A percentile compares a stretch with the other conserved stretches of the same genome.
Evolutionary conservation across 305 asterid genomes (phyloP).

Genomic region (Stenogyne calaminthoides): DNA sequence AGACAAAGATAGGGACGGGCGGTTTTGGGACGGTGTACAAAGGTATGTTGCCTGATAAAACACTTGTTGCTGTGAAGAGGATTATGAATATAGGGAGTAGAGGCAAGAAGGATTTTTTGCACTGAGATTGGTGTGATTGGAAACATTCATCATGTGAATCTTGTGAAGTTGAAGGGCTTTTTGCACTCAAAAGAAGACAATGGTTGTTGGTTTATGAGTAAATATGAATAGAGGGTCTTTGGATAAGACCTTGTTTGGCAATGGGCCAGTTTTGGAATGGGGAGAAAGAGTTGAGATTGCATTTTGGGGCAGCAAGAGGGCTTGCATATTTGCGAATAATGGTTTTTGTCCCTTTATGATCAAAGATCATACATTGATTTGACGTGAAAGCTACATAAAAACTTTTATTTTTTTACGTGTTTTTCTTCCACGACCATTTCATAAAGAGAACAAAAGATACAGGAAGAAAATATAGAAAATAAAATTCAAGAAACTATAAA

Average conservation of each 20-base stretch:
- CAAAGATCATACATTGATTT: slow-evolving; percentile 66
- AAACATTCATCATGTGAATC: slow-evolving; percentile 58
- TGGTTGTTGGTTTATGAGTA: slow-evolving; percentile 63
- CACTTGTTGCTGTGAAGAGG: slow-evolving; percentile 58
- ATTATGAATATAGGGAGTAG: slow-evolving; percentile 42
- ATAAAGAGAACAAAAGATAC: neutral
- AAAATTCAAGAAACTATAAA: too few relatives aligned
- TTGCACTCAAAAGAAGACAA: slow-evolving; percentile 48
- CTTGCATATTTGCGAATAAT: slow-evolving; percentile 55
- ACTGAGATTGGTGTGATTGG: slow-evolving; percentile 63
- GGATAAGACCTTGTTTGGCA: slow-evolving; percentile 51
- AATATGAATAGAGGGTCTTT: slow-evolving; percentile 64
- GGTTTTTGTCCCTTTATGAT: too few relatives aligned
- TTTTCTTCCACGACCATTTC: neutral
- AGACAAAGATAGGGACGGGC: slow-evolving; percentile 53
- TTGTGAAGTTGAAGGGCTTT: slow-evolving; percentile 60
- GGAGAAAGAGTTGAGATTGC: slow-evolving; percentile 50
- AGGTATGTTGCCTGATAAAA: slow-evolving; percentile 48
- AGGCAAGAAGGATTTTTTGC: slow-evolving; percentile 56
- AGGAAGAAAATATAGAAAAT: neutral
- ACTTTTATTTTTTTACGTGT: too few relatives aligned
- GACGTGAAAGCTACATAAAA: too few relatives aligned
- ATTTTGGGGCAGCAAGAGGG: slow-evolving; percentile 57
- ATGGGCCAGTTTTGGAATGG: slow-evolving; percentile 58
- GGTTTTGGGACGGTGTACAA: slow-evolving; percentile 70